A percentile compares a stretch with the other conserved stretches of the same genome.
Conservation (phyloP, 1,139 yeast species). For the Kodamaea arcana region DNA sequence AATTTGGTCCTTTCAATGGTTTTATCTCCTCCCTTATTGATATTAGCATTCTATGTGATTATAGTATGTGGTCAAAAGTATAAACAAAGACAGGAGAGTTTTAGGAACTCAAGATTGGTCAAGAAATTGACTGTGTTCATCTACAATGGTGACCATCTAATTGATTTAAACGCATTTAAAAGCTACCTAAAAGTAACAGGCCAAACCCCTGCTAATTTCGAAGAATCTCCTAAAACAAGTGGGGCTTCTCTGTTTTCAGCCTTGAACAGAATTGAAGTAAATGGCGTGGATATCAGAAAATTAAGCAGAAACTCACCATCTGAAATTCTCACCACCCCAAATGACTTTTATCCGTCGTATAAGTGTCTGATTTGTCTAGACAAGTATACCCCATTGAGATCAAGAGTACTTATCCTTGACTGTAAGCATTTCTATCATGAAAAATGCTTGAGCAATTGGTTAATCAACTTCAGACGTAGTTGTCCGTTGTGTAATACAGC, state of each 20-base stretch:
- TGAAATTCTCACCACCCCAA: slow-evolving; percentile 28
- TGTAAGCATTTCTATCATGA: slow-evolving; percentile 47
- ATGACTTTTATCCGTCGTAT: slow-evolving; percentile 38
- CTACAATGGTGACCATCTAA: slow-evolving; percentile 35
- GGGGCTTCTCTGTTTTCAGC: slow-evolving; percentile 12
- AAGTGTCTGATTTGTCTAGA: slow-evolving; percentile 49
- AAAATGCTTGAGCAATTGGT: slow-evolving; percentile 43
- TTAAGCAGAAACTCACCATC: slow-evolving; percentile 14
- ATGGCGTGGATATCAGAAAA: slow-evolving; percentile 30
- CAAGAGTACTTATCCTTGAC: slow-evolving; percentile 37
- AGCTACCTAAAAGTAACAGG: slow-evolving; percentile 19
- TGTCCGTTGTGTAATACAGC: slow-evolving; percentile 43
- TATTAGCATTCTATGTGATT: slow-evolving; percentile 31
- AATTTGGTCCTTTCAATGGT: slow-evolving; percentile 39
- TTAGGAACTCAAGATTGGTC: slow-evolving; percentile 33
- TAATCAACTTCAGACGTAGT: slow-evolving; percentile 40
- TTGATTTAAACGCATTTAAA: slow-evolving; percentile 23
- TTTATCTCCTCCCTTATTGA: slow-evolving; percentile 42
- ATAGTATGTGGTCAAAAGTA: slow-evolving; percentile 31
- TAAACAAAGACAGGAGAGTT: slow-evolving; percentile 25
- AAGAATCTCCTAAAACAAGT: slow-evolving; percentile 7
- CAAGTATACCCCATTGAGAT: slow-evolving; percentile 32
- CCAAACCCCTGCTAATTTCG: slow-evolving; percentile 7
- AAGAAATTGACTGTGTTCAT: slow-evolving; percentile 37
- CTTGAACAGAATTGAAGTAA: slow-evolving; percentile 21